phyloP scores from a whole-genome alignment of 2,329 filamentous ascomycete species.

The Cordyceps cateniannulata region DNA sequence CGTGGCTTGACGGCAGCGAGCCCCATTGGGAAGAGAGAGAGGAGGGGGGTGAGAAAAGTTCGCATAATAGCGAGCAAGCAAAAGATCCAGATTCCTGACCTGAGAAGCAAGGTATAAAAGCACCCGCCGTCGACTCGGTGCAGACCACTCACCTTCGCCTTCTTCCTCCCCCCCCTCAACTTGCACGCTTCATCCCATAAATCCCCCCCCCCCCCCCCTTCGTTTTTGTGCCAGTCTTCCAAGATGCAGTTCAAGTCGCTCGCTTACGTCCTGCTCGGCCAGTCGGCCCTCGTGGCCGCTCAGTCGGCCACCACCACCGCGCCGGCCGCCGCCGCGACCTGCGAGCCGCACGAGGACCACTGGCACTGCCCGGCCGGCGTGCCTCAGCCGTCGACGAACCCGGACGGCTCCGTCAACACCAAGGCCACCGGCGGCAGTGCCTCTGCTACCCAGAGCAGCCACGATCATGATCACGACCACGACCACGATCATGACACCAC shows the following conservation, averaged over 20 bases:
- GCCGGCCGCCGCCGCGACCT: background rate
- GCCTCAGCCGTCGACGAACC: background rate
- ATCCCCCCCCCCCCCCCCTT: background rate
- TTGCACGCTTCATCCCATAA: background rate
- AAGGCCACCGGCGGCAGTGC: background rate
- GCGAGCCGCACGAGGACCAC: slow-evolving; percentile 13
- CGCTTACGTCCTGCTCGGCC: slow-evolving; percentile 5
- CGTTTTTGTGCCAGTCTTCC: background rate
- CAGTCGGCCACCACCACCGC: background rate
- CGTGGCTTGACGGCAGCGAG: background rate
- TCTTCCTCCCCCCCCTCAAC: background rate
- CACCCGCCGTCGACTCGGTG: background rate
- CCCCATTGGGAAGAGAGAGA: background rate
- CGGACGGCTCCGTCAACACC: slow-evolving; percentile 8
- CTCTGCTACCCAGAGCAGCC: background rate
- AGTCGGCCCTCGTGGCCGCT: slow-evolving; percentile 6
- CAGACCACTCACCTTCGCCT: background rate
- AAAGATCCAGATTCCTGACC: background rate
- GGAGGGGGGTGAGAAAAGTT: background rate
- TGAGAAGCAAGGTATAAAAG: background rate
- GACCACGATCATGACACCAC: slow-evolving; percentile 4
- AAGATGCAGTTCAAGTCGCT: slow-evolving; percentile 11
- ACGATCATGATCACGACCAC: background rate
- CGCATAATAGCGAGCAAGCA: background rate
- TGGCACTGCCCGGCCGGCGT: slow-evolving; percentile 12